Percentiles rank a stretch among this genome's conserved stretches.
Evolutionary conservation across 2,329 filamentous ascomycete genomes (phyloP).

Genomic region (Arthroderma sp.): DNA sequence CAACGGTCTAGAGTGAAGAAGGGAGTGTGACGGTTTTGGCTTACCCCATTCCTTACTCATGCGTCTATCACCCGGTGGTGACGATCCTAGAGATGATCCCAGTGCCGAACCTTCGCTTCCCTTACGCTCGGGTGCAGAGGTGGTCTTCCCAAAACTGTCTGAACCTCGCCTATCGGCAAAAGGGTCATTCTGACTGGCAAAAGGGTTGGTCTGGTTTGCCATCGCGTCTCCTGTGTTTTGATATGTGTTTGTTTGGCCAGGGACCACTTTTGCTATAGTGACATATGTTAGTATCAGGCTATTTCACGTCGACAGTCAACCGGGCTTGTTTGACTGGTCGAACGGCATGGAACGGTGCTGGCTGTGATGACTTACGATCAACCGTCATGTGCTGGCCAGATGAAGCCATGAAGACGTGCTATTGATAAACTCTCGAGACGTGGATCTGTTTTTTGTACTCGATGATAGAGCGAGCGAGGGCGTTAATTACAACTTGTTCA

Average conservation of each 20-base stretch:
- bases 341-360: neutral
- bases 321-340: neutral
- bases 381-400: neutral
- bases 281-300: neutral
- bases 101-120: conserved; percentile 1
- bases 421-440: neutral
- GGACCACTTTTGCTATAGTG: neutral
- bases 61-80: conserved; percentile 21
- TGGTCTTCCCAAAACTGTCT: neutral
- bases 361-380: neutral
- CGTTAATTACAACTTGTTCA: neutral
- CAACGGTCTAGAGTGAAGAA: neutral
- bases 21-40: neutral
- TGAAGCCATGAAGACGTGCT: neutral
- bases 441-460: neutral
- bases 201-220: neutral
- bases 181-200: neutral
- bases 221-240: neutral
- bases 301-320: neutral
- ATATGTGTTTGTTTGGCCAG: neutral
- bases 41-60: conserved; percentile 28
- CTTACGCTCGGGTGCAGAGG: neutral
- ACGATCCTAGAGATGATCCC: neutral
- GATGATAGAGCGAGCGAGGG: neutral
- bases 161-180: neutral